Conservation (phyloP, 176 grass and related monocot species). For the Bothriochloa decipiens region DNA sequence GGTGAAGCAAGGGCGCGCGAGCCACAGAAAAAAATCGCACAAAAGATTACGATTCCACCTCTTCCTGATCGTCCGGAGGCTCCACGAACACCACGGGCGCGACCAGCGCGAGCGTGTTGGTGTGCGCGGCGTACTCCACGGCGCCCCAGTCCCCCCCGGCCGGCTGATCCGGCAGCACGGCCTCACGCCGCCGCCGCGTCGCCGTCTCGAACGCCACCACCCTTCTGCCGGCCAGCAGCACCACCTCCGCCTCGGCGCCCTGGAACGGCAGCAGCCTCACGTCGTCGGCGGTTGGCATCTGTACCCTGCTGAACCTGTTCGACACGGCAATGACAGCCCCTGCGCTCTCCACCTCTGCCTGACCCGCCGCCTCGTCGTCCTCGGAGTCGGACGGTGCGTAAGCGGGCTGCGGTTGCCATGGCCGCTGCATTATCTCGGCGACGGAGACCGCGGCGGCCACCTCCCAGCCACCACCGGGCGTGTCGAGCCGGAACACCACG, state of each 20-base stretch:
- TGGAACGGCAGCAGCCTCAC: conserved; percentile 58
- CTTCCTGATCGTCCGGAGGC: conserved; percentile 1
- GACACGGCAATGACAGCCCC: no score
- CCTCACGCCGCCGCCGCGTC: conserved; percentile 42
- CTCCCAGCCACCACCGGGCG: conserved; percentile 29
- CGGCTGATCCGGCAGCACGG: neutral
- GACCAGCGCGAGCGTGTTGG: conserved; percentile 61
- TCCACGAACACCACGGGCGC: conserved; percentile 33
- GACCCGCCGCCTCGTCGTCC: neutral
- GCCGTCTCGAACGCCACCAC: conserved; percentile 50
- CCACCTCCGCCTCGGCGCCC: conserved; percentile 46
- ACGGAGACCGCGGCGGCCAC: conserved; percentile 21
- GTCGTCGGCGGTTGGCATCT: neutral
- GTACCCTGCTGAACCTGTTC: no score
- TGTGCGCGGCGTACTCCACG: conserved; percentile 47
- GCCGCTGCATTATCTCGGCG: conserved; percentile 29
- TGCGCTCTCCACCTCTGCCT: neutral
- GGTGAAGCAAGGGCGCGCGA: neutral
- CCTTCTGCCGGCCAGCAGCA: conserved; percentile 30
- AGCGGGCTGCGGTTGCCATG: neutral
- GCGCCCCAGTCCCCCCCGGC: neutral
- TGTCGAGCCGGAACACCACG: conserved; percentile 12
- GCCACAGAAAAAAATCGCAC: neutral
- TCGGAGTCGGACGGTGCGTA: neutral
- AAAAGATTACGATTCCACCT: neutral